Evolutionary conservation across 2,329 filamentous ascomycete genomes (phyloP), one percentile per base, ranked within the genome.

Genomic region (Mycocentrospora acerina): DNA sequence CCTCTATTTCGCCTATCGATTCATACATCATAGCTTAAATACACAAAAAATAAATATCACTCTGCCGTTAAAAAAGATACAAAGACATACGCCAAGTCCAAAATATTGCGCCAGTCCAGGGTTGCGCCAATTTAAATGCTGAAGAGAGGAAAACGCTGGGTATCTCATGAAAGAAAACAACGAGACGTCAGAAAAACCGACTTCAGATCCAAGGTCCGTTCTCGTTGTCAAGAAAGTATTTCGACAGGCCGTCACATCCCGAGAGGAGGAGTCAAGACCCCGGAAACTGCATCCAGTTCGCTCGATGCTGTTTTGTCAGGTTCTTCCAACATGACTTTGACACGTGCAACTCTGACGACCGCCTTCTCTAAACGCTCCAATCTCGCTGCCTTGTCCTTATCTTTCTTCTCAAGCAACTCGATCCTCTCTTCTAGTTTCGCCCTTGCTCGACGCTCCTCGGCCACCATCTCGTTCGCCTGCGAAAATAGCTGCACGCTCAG

Each of bases 401-500:
- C 88, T 44, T 86, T 73, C 54, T 75, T 71, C 69, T 90, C 86
- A 15, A 93, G 68, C 55, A 82, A 73, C 42, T 73, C 77, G 7
- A 93, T 77, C 26, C 85, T 72, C 62, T 85, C 81, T 69, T 90
- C 85, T 16, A 93, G 74, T 57, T 77, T 79, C 5, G 85, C 85
- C 42, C 86, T 72, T 24, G 84, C 85, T 40, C 81, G 77, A 29
- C 88, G 73, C 72, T 93, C 88, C 13, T 78, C 74, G 2, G 88
- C 86, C 14, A 93, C 88, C 88, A 93, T 93, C 69, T 90, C 82
- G 64, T 93, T 93, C 35, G 88, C 88, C 71, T 90, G 83, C 69
- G 87, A 82, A 64, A 93, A 93, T 37, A 93, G 71, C 34, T 78
- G 79, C 14, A 80, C 84, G 57, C 80, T 87, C 48, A 93, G 72